Evolutionary conservation across 768 basidiomycete genomes (phyloP), one percentile per base, ranked within the genome.

Genomic region (Tylopilus plumbeoviolaceoides): DNA sequence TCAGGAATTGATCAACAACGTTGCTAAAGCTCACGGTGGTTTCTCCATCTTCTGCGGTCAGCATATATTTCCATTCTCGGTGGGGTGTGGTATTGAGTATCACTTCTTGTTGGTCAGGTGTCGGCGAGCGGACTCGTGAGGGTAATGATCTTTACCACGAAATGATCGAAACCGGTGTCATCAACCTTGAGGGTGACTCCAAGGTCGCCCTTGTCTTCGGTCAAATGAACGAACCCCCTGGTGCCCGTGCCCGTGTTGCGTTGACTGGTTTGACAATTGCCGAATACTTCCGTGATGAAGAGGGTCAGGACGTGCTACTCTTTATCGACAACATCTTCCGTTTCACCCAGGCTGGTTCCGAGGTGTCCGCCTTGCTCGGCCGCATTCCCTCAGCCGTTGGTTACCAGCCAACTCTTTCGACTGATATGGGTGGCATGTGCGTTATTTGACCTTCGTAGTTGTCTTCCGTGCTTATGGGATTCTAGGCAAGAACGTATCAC

Each of bases 291-390:
- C 95, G 97, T 86, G 97, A 99, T 67, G 95, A 98, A 79, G 95
- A 99, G 78, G 97, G 97, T 59, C 97, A 99, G 75, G 97, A 99
- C 74, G 97, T 99, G 81, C 83, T 99, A 71, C 87, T 99, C 70
- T 99, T 99, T 84, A 99, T 99, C 72, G 97, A 99, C 89, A 99
- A 99, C 85, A 99, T 99, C 77, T 99, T 99, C 97, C 95, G 97
- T 71, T 99, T 99, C 91, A 99, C 97, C 64, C 97, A 98, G 75
- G 97, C 97, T 68, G 97, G 97, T 87, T 99, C 97, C 59, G 97
- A 98, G 73, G 97, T 98, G 81, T 99, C 97, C 77, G 97, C 97
- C 59, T 76, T 99, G 65, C 90, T 98, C 62, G 97, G 97, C 82
- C 97, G 97, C 92, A 99, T 98, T 69, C 97, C 97, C 62, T 98